phyloP scores from a whole-genome alignment of 2,329 filamentous ascomycete genomes.

The Teratosphaeriaceae sp. region DNA sequence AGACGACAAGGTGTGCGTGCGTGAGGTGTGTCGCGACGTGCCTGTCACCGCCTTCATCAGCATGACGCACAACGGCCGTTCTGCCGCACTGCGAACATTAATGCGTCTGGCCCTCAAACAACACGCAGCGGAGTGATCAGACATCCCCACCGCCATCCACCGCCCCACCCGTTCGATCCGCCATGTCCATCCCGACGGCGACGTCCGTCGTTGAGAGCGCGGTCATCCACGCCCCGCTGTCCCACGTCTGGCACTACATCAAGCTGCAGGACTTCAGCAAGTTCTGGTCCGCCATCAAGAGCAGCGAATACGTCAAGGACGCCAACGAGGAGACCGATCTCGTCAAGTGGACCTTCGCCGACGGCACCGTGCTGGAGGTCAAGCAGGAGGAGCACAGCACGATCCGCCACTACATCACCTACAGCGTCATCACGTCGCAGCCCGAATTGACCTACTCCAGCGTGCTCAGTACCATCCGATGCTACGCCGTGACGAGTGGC shows the following conservation, averaged over 20 bases:
- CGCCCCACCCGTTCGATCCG: too few species aligned
- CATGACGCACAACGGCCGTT: too few species aligned
- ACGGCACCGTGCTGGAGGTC: constrained; percentile 61
- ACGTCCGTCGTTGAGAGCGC: constrained; percentile 60
- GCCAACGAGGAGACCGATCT: constrained; percentile 57
- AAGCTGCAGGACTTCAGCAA: constrained; percentile 63
- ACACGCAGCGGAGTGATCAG: too few species aligned
- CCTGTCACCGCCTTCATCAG: too few species aligned
- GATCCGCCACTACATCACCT: constrained; percentile 70
- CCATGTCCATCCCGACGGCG: constrained; percentile 54
- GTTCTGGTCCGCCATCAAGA: constrained; percentile 58
- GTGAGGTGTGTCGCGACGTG: too few species aligned
- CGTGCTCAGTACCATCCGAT: constrained; percentile 60
- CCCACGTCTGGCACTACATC: constrained; percentile 66
- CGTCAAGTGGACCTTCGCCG: constrained; percentile 64
- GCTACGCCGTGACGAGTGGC: constrained; percentile 60
- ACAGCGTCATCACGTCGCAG: constrained; percentile 61
- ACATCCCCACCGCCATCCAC: too few species aligned
- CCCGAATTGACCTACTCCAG: constrained; percentile 60
- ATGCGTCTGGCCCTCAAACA: too few species aligned
- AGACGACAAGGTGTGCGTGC: too few species aligned
- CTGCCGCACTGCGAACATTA: too few species aligned
- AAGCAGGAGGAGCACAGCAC: constrained; percentile 68
- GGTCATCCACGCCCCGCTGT: constrained; percentile 61
- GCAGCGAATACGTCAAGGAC: constrained; percentile 58